These are phyloP conservation scores for Paecilomyces formosus DNA, from an alignment of 2,329 filamentous ascomycete genomes.

Conservation along the genomic window DNA sequence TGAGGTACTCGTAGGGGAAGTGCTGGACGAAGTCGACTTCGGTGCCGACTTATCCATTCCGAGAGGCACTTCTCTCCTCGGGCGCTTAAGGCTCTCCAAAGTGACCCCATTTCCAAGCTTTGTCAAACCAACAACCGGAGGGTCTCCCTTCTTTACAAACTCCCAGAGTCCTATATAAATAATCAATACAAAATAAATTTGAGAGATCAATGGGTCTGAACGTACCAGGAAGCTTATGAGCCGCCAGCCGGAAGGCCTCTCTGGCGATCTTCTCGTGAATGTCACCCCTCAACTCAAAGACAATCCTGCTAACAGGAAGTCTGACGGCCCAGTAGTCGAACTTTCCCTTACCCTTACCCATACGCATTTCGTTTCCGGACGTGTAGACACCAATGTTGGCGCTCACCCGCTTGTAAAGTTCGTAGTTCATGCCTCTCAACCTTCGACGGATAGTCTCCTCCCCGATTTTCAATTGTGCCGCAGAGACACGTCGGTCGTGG, in stretches of 20 bases:
- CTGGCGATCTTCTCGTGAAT: conserved; percentile 90
- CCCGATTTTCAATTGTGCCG: conserved; percentile 77
- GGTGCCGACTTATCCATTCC: conserved; percentile 22
- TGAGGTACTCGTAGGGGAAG: conserved; percentile 22
- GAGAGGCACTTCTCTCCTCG: conserved; percentile 58
- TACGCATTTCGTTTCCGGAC: conserved; percentile 92
- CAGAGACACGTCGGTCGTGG: conserved; percentile 84
- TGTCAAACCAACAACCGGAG: conserved; percentile 84
- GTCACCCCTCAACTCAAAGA: conserved; percentile 87
- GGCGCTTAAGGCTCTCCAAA: conserved; percentile 72
- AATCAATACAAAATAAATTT: background rate
- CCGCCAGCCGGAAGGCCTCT: conserved; percentile 89
- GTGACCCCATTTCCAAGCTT: conserved; percentile 78
- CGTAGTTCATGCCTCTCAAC: conserved; percentile 83
- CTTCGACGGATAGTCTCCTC: conserved; percentile 89
- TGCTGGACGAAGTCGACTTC: conserved; percentile 27
- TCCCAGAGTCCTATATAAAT: conserved; percentile 55
- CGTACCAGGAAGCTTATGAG: conserved; percentile 87
- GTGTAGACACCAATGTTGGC: conserved; percentile 95
- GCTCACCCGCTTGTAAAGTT: conserved; percentile 81
- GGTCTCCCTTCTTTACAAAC: conserved; percentile 87
- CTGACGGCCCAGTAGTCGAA: conserved; percentile 95
- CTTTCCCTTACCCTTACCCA: conserved; percentile 97
- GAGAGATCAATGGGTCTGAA: conserved; percentile 8
- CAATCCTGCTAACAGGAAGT: conserved; percentile 80